Evolutionary conservation across 768 basidiomycete genomes (phyloP), one percentile per base, ranked within the genome.

Genomic region (Leccinum truebloodii): DNA sequence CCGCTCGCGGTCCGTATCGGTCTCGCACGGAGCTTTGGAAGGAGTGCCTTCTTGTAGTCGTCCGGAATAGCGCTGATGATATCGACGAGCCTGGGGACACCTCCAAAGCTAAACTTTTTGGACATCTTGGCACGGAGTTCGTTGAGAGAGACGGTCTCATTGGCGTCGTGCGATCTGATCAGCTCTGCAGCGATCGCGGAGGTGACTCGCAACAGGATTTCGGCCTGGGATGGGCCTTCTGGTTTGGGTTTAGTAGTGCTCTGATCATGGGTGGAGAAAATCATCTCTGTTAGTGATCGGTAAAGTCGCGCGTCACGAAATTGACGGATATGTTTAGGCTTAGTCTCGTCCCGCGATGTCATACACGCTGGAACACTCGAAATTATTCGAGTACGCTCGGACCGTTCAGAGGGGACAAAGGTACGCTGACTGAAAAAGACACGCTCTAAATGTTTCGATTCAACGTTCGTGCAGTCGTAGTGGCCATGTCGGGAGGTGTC

Each of bases 31-130:
- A 99, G 77, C 73, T 89, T 94, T 2, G 95, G 94, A 56, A 98
- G 74, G 22, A 99, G 75, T 6, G 89, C 89, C 66, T 94, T 94
- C 76, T 95, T 95, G 78, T 95, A 94, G 57, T 97, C 95, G 73
- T 98, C 95, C 18, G 97, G 97, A 54, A 98, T 96, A 39, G 97
- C 97, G 63, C 94, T 93, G 75, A 99, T 94, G 69, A 99, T 98
- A 73, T 99, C 97, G 50, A 98, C 96, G 20, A 99, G 83, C 51
- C 97, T 77, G 0, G 97, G 97, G 0, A 96, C 90, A 32, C 92
- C 92, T 37, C 90, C 87, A 67, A 88, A 90, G 5, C 85, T 87
- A 71, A 87, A 88, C 74, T 95, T 95, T 79, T 98, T 98, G 73
- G 92, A 92, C 75, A 95, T 83, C 67, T 87, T 88, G 46, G 89